Base-by-base conservation (phyloP, 441 rosid genomes). In the Theobroma grandiflorum region DNA sequence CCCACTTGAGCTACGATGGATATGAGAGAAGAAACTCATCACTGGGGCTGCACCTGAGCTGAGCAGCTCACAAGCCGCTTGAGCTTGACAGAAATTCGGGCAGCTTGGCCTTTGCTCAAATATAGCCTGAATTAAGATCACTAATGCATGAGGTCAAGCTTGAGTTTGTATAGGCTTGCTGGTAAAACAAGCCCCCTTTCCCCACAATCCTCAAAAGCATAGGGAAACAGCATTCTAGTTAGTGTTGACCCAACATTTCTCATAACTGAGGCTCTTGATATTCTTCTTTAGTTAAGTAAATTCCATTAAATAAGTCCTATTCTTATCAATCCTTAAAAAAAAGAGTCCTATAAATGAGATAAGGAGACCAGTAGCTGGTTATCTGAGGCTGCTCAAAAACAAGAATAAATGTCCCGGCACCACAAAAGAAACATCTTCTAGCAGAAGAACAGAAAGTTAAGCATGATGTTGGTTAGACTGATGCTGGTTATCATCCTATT, bases 261-360 rank as follows among this genome's bases (percentile, higher is more conserved):
- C 31, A 38, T 15, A 49, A 49, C 31, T 31, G 59, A 71, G 75
- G 75, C 43, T 49, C 43, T 71, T 15, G 61, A 8, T n/a, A 70
- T 70, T 47, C 59, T 14, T 31, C 42, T 70, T 8, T 49, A 15
- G 59, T 31, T 2, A 42, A 70, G 6, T 31, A 50, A 50, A 71
- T 49, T 43, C 26, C 40, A 75, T 45, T 40, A 22, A 58, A 59
- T 50, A 59, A 70, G 9, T 74, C 12, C 52, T 12, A 38, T 38
- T 20, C 33, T 37, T 57, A 73, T 74, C 65, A 73, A 15, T n/a
- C 50, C 52, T 53, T 18, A 20, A 16, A 31, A 40, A 31, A 40
- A 7, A 38, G 66, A 38, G 20, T 37, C 65, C n/a, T 57, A n/a
- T 38, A 4, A 37, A 14, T 20, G 20, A 9, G 50, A 57, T 55